Base-by-base conservation (phyloP, 495 filamentous ascomycete species). In the Collariella sp. region DNA sequence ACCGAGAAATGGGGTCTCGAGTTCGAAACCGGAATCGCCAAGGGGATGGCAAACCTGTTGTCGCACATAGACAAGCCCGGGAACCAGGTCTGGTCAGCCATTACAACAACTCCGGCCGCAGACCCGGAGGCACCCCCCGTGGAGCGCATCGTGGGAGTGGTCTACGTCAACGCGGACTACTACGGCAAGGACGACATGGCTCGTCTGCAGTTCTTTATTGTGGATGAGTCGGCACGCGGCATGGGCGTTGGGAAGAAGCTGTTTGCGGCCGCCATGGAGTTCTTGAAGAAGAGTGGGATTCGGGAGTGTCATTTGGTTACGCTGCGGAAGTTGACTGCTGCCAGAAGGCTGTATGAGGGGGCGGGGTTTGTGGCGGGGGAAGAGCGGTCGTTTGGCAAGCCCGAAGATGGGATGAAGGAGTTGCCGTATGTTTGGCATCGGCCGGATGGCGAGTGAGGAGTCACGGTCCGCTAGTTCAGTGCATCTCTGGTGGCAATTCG, bases 151-250 rank as follows among this genome's bases (percentile, higher is more conserved):
- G 58, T 64, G 2, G 67, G 67, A 7, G 59, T 59, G 22, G 43
- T 70, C 22, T 70, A 52, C n/a, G 51, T 70, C 31, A 60, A 70
- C 36, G 66, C 64, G 12, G 58, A 70, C 54, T 19, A 3, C 33
- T 33, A 23, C 7, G 39, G 35, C 2, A 26, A 24, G 34, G 59
- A 56, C 11, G 54, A 48, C 0, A 51, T 57, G 33, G 64, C 62
- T 1, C 43, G 46, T 7, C 45, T 72, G 7, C 55, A 66, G n/a
- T 62, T 54, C n/a, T 67, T 67, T 29, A 65, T 69, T 43, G 62
- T 69, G 3, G 69, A 70, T 33, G 58, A 61, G 15, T 46, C 45
- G 2, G 38, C 50, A 1, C 55, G 61, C 9, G 64, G 66, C 6
- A 2, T 55, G 20, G 67, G 66, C 1, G 38, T 63, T 1, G 69